Base-by-base conservation (phyloP, 2,329 filamentous ascomycete genomes). In the Exophiala spinifera region DNA sequence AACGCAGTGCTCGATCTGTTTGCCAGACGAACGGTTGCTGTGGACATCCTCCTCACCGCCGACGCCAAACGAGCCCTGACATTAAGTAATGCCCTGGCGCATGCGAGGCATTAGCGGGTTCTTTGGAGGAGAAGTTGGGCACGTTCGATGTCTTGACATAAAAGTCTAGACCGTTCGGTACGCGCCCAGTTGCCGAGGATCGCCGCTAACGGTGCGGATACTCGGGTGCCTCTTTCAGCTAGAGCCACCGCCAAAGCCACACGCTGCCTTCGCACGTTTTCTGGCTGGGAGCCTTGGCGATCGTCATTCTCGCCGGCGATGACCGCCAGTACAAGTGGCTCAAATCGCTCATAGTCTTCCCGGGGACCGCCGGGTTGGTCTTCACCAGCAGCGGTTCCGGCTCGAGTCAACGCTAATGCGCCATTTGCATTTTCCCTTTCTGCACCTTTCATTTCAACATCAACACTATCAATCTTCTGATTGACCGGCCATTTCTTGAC, bases 91-190 rank as follows among this genome's bases (percentile, higher is more conserved):
- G 19, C 8, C 17, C 20, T 19, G 20, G 15, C 33, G 10, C 33
- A 20, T n/a, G 23, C 37, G 17, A 15, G 28, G 15, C 15, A 33
- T 25, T 51, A 45, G 36, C 11, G 21, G 11, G 28, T 11, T n/a
- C 40, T 11, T 20, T 54, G 43, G 15, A 46, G 40, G 51, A 51
- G 42, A 14, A 44, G 42, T 15, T 55, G 49, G 36, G 55, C 57
- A 19, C 48, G 55, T 28, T 53, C 46, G 21, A 64, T 56, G 17
- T 55, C 54, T 46, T 63, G 54, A 49, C 62, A 60, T 52, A 64
- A 54, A 45, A 66, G 62, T 25, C 64, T 67, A 46, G 73, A 74
- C 65, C 74, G 63, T 60, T 76, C 74, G 39, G 60, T 60, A 15
- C 63, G 61, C 44, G 67, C 63, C 74, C 74, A 76, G 20, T 50